These are phyloP conservation scores for Paratrypanosoma confusum DNA, from an alignment of 208 protist species.

Conservation along the genomic window DNA sequence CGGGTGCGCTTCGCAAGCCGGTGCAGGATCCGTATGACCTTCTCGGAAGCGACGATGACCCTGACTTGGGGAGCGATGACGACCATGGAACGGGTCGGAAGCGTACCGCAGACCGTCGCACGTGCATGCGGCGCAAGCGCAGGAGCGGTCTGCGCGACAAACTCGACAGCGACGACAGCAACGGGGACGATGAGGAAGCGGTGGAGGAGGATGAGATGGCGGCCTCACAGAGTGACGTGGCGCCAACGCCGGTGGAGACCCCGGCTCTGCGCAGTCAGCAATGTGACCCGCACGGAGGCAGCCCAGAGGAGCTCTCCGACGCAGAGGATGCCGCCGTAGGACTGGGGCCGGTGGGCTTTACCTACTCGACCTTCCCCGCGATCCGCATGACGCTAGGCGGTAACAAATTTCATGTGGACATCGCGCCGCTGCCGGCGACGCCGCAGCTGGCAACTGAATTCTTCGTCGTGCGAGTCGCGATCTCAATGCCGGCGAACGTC, in stretches of 20 bases:
- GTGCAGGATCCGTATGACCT: conserved; percentile 1
- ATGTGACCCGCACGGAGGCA: too few species aligned
- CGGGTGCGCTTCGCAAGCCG: not conserved
- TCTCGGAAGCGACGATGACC: not conserved
- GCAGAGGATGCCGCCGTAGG: conserved; percentile 10
- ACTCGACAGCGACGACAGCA: not conserved
- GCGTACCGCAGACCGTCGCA: not conserved
- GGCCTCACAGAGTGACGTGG: too few species aligned
- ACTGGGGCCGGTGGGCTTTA: conserved; percentile 5
- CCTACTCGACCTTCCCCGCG: conserved; percentile 43
- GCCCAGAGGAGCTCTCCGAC: too few species aligned
- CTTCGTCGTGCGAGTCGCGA: conserved; percentile 59
- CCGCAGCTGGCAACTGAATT: conserved; percentile 33
- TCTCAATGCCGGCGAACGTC: conserved; percentile 32
- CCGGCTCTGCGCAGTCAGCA: too few species aligned
- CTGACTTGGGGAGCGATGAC: conserved; percentile 8
- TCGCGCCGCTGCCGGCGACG: conserved; percentile 31
- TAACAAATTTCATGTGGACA: conserved; percentile 33
- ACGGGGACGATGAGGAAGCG: conserved; percentile 10
- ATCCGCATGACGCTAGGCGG: conserved; percentile 26
- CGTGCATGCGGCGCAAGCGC: not conserved
- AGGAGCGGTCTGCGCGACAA: not conserved
- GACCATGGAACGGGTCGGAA: conserved; percentile 1
- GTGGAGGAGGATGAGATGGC: conserved; percentile 4
- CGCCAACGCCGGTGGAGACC: too few species aligned